Base-by-base conservation (phyloP, 1,284 basidiomycete genomes). In the Heliocybe sulcata region DNA sequence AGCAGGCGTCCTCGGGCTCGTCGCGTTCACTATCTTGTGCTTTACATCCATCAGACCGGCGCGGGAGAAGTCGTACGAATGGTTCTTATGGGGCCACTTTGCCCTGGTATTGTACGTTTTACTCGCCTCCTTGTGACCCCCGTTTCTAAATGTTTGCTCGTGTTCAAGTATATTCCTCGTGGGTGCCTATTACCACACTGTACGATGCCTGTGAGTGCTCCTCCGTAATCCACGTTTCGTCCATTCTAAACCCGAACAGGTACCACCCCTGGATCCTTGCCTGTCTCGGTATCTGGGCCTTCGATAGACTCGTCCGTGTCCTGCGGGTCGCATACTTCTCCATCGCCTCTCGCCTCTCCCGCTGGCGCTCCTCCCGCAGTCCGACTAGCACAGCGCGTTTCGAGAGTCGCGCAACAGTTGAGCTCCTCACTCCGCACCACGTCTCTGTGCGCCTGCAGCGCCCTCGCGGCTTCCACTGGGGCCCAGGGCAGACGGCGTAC, bases 251-350 rank as follows among this genome's bases (percentile, higher is more conserved):
- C 6, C 19, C 14, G 9, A 59, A 60, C 16, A 60, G 64, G 2
- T 61, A 61, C 38, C 68, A 63, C 52, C 65, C 68, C 57, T 77
- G 76, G 58, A 61, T 80, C 25, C 80, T 79, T 79, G 81, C 83
- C 2, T 73, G 75, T 1, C 75, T 85, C 67, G 68, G 85, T 59
- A 64, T 87, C 33, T 89, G 85, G 85, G 83, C 71, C 0, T 64
- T 85, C 51, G 86, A 89, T 64, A 77, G 85, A 22, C 55, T 77
- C 38, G 60, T 84, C 54, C 79, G 84, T 14, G 23, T 76, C n/a
- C 56, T 73, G 10, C 79, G 83, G 14, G 64, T 86, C 4, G 58
- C 80, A 49, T 57, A 75, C 33, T 74, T 75, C 68, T 87, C 87
- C 67, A 69, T 75, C 60, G 70, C 65, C 27, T 74, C 70, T 65